Percentiles rank a stretch among this genome's conserved stretches.
Evolutionary conservation across 1,284 basidiomycete genomes (phyloP).

Genomic region (Lignosus rhinocerotis): DNA sequence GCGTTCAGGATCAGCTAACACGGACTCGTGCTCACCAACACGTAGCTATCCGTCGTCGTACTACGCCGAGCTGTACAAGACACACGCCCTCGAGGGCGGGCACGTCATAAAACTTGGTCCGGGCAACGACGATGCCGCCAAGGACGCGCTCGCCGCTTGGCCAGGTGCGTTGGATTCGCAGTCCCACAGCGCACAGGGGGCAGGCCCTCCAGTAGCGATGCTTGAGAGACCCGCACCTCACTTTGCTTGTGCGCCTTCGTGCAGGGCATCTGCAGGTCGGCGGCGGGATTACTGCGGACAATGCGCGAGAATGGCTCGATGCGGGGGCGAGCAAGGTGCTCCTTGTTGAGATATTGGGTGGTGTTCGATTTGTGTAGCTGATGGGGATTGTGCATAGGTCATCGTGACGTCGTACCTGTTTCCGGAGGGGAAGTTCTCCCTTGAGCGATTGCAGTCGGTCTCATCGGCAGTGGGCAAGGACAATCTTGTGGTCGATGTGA

Average conservation of each 20-base stretch:
- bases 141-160: conserved; percentile 84
- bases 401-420: conserved; percentile 98
- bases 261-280: conserved; percentile 87
- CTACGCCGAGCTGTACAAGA: conserved; percentile 81
- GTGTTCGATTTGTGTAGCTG: background rate
- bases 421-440: conserved; percentile 77
- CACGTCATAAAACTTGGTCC: conserved; percentile 98
- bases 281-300: conserved; percentile 85
- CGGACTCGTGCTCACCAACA: background rate
- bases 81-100: conserved; percentile 75
- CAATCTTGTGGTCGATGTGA: conserved; percentile 93
- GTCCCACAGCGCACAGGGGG: too few relatives aligned
- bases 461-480: conserved; percentile 79
- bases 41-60: conserved; percentile 77
- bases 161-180: conserved; percentile 49
- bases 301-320: conserved; percentile 85
- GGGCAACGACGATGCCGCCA: conserved; percentile 86
- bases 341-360: background rate
- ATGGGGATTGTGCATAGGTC: conserved; percentile 52
- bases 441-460: conserved; percentile 69
- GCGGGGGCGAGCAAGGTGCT: conserved; percentile 86
- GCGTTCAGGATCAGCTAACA: background rate
- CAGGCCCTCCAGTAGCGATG: too few relatives aligned
- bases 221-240: too few relatives aligned
- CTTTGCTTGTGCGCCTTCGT: background rate